phyloP scores from a whole-genome alignment of 2,329 filamentous ascomycete species.

The Chaetomium sp. region DNA sequence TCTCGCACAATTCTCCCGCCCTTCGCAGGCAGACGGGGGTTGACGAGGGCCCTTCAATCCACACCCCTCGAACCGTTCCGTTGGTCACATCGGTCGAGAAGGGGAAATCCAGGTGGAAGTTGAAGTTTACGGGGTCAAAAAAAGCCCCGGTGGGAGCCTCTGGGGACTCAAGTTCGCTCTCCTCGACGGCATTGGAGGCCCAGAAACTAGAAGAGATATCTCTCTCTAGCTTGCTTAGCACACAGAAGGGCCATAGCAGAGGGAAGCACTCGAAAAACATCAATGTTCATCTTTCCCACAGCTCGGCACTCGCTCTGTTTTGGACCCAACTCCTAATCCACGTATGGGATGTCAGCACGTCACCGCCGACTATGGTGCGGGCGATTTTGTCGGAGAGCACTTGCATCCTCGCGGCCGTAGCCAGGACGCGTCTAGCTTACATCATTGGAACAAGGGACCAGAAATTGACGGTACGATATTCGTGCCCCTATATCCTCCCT shows the following conservation, averaged over 20 bases:
- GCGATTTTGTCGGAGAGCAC: conserved; percentile 43
- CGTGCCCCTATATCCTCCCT: neutral
- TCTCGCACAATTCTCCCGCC: conserved; percentile 16
- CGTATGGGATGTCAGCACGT: conserved; percentile 44
- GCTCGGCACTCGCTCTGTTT: conserved; percentile 44
- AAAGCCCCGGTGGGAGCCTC: conserved; percentile 37
- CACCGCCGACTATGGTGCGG: conserved; percentile 41
- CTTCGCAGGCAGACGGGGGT: conserved; percentile 9
- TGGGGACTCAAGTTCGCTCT: conserved; percentile 43
- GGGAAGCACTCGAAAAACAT: conserved; percentile 41
- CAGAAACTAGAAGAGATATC: conserved; percentile 46
- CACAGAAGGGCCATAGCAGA: conserved; percentile 36
- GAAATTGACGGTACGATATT: conserved; percentile 43
- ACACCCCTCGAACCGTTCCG: conserved; percentile 21
- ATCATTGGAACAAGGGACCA: conserved; percentile 46
- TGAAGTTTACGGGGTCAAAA: conserved; percentile 35
- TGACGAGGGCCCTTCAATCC: conserved; percentile 9
- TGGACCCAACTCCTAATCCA: conserved; percentile 45
- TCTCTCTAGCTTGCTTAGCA: conserved; percentile 38
- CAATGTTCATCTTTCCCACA: conserved; percentile 44
- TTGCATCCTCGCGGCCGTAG: conserved; percentile 44
- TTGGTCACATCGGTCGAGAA: conserved; percentile 29
- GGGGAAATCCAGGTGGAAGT: conserved; percentile 40
- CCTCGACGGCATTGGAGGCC: conserved; percentile 40
- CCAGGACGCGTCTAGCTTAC: conserved; percentile 43